A percentile compares a stretch with the other conserved stretches of the same genome.
phyloP scores from a whole-genome alignment of 345 rosid genomes.

The Eucalyptus microcorys region DNA sequence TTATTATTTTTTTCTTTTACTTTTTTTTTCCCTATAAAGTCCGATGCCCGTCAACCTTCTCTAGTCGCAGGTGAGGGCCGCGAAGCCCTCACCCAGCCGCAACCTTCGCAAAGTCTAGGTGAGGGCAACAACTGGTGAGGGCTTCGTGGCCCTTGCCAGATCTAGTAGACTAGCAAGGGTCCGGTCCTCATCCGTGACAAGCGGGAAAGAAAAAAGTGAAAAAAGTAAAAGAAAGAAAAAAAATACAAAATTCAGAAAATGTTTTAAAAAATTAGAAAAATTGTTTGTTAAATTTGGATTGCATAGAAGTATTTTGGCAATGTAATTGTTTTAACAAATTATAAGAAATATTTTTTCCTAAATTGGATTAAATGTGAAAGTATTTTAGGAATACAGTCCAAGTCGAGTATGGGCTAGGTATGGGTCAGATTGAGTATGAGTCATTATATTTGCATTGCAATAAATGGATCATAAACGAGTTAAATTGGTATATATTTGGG shows the following conservation, averaged over 20 bases:
- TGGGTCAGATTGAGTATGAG: not conserved
- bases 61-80: not conserved
- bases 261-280: no score
- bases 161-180: not conserved
- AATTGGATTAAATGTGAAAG: not conserved
- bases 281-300: not conserved
- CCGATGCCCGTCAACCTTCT: accelerated
- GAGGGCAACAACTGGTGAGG: not conserved
- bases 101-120: not conserved
- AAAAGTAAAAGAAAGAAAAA: no score
- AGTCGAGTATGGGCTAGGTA: not conserved
- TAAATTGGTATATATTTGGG: not conserved
- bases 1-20: no score
- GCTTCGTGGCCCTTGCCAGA: not conserved
- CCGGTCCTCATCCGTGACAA: not conserved
- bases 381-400: no score
- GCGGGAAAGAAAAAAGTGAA: not conserved
- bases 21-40: not conserved
- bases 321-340: no score
- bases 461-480: no score
- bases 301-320: not conserved
- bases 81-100: not conserved
- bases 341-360: not conserved
- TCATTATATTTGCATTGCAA: no score
- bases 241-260: no score